Conservation (phyloP, 108 stramenopile genomes). For the Seminavis robusta region DNA sequence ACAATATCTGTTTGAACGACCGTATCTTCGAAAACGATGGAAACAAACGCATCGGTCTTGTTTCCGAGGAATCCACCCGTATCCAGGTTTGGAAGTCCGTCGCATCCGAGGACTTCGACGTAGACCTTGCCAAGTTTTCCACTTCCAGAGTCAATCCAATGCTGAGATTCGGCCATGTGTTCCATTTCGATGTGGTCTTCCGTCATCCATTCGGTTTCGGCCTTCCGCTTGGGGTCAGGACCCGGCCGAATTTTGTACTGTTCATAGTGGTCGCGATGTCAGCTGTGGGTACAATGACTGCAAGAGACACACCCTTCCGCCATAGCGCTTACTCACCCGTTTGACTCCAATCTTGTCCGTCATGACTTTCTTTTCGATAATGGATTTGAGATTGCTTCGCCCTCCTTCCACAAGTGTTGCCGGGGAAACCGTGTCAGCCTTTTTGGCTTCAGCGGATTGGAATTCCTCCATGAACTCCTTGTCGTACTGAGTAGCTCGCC, state of each 20-base stretch:
- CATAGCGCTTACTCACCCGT: constrained; percentile 4
- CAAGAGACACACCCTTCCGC: background rate
- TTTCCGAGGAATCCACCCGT: constrained; percentile 47
- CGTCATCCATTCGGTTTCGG: constrained; percentile 71
- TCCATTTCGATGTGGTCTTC: constrained; percentile 46
- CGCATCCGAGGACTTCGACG: constrained; percentile 65
- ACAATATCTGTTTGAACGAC: constrained; percentile 61
- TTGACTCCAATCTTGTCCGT: constrained; percentile 12
- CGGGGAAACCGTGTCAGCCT: background rate
- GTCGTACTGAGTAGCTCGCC: constrained; percentile 66
- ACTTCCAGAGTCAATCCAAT: constrained; percentile 68
- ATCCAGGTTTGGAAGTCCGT: constrained; percentile 75
- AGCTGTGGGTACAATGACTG: background rate
- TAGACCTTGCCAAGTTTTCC: constrained; percentile 63
- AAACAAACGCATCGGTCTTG: constrained; percentile 77
- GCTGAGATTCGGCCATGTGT: constrained; percentile 34
- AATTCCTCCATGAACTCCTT: constrained; percentile 62
- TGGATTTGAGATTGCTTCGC: background rate
- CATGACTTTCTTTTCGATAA: background rate
- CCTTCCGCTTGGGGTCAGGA: constrained; percentile 59
- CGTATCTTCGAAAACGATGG: constrained; percentile 8
- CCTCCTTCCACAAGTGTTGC: background rate
- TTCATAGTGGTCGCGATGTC: background rate
- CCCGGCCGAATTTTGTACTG: constrained; percentile 48
- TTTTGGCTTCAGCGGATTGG: constrained; percentile 7